Evolutionary conservation across 139 green algal species (phyloP).

Genomic region (Coelastrella sp.): DNA sequence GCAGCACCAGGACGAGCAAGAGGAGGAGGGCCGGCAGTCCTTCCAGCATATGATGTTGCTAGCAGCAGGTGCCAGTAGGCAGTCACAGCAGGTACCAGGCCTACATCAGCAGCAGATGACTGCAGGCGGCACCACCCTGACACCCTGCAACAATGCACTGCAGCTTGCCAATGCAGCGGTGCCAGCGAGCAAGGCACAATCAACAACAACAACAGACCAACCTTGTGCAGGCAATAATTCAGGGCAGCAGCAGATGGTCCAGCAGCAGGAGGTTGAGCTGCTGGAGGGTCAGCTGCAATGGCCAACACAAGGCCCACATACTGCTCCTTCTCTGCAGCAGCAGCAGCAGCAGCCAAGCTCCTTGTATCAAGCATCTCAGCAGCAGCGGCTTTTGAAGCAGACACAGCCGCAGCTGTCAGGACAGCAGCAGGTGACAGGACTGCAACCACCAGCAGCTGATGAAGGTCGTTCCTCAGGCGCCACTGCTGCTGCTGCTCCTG

Average conservation of each 20-base stretch:
- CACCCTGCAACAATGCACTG: neutral
- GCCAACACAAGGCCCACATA: too few species aligned
- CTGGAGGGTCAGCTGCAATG: neutral
- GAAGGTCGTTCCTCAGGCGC: neutral
- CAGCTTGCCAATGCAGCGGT: neutral
- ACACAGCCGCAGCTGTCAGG: conserved; percentile 6
- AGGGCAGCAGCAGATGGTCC: neutral
- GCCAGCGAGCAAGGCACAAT: neutral
- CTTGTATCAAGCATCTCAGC: neutral
- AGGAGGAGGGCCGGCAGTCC: neutral
- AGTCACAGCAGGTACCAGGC: neutral
- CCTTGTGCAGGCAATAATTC: neutral
- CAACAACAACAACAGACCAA: neutral
- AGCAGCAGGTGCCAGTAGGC: neutral
- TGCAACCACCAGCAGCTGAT: conserved; percentile 26
- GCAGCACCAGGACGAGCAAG: neutral
- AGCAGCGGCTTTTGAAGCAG: neutral
- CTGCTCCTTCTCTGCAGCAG: neutral
- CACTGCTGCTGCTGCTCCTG: conserved; percentile 34
- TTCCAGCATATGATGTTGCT: neutral
- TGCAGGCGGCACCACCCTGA: neutral
- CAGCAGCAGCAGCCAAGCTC: neutral
- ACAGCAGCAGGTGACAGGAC: neutral
- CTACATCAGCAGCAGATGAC: neutral
- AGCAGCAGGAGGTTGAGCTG: neutral